Evolutionary conservation across 73 alveolate genomes (phyloP), one percentile per base, ranked within the genome.

Genomic region (Uronychia binucleata): DNA sequence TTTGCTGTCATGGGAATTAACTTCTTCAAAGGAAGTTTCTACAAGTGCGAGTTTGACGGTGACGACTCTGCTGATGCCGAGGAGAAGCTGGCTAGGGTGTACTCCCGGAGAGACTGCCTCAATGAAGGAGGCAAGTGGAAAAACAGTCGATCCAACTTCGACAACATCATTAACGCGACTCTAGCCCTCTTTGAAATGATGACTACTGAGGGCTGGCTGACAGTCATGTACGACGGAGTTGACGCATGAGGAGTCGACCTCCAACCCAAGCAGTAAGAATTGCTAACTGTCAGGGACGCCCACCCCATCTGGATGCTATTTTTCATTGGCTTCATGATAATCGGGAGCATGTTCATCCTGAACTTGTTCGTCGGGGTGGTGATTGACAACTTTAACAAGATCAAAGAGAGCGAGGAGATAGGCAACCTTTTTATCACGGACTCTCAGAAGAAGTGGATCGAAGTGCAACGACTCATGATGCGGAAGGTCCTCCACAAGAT

Each of bases 1-100:
- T 88, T 88, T 83, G 94, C 94, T 30, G 83, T 88, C 29, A 77
- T 88, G 82, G 88, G 89, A 34, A 67, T 83, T 78, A 83, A 83
- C 35, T 67, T 74, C 83, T 83, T 83, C 78, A 83, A 75, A 75
- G 89, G 89, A 0, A 1, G 30, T 14, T 83, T 31, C 76, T 83
- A 83, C 31, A 8, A 59, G 13, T 81, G 88, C 29, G 32, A 57
- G 29, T 14, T 59, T 31, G 8, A 31, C 28, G 28, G 8, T 25
- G 82, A 46, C n/a, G 58, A n/a, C n/a, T n/a, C n/a, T n/a, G n/a
- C n/a, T n/a, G n/a, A 57, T 57, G 77, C 58, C 0, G 26, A 25
- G 1, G 33, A n/a, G 25, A 35, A 60, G 29, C 80, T 60, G 34
- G 26, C 34, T 60, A 31, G 0, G 25, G 46, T 82, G 27, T 29